Conservation (phyloP, 1,284 basidiomycete species). For the Leccinum pachyderme region DNA sequence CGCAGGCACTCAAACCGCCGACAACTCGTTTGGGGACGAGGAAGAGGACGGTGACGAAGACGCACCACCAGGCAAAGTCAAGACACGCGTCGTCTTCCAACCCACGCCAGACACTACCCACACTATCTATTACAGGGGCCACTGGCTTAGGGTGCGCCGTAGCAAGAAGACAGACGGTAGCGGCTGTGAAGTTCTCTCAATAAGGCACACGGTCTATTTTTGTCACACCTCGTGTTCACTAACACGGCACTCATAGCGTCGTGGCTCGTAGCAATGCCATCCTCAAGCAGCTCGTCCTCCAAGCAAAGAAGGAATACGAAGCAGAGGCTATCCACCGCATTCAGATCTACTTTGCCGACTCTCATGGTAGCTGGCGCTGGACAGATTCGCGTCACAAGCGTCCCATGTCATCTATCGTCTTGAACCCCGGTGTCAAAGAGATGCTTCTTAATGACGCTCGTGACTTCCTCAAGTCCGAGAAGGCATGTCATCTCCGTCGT, state of each 20-base stretch:
- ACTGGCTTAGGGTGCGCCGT: constrained; percentile 74
- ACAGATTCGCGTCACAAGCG: constrained; percentile 80
- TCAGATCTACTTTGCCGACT: constrained; percentile 82
- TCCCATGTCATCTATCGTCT: constrained; percentile 75
- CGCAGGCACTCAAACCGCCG: constrained; percentile 44
- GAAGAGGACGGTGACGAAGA: constrained; percentile 57
- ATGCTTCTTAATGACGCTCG: constrained; percentile 77
- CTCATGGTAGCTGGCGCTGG: constrained; percentile 83
- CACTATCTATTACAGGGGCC: constrained; percentile 77
- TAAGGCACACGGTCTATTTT: constrained; percentile 48
- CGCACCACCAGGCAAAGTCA: constrained; percentile 57
- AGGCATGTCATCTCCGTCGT: constrained; percentile 42
- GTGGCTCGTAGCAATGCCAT: constrained; percentile 77
- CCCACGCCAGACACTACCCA: constrained; percentile 81
- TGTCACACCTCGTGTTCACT: constrained; percentile 5
- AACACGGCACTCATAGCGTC: constrained; percentile 41
- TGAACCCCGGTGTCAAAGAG: constrained; percentile 81
- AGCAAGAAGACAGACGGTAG: constrained; percentile 62
- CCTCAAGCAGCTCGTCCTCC: constrained; percentile 80
- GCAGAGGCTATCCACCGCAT: constrained; percentile 79
- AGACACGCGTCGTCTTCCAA: constrained; percentile 80
- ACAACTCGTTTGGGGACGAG: constrained; percentile 64
- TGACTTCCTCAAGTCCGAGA: constrained; percentile 78
- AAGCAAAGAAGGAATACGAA: constrained; percentile 83
- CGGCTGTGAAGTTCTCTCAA: constrained; percentile 68